A percentile compares a stretch with the other conserved stretches of the same genome.
phyloP scores from a whole-genome alignment of 805 yeast genomes.

The Saturnispora dispora region DNA sequence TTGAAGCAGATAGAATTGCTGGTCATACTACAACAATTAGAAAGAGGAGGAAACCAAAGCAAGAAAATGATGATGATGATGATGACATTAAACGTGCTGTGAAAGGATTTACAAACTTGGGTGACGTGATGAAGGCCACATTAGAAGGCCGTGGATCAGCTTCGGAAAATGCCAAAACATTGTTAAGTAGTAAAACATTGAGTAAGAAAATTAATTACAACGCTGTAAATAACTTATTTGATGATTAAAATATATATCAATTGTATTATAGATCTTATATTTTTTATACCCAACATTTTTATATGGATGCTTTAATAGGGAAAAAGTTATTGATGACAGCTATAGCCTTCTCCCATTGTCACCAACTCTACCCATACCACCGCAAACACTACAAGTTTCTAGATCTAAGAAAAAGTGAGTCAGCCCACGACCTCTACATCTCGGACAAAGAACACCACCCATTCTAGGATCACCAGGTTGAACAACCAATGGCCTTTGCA shows the following conservation, averaged over 20 bases:
- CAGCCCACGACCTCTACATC: conserved; percentile 60
- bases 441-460: conserved; percentile 69
- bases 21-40: conserved; percentile 57
- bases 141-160: conserved; percentile 48
- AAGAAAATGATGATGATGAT: conserved; percentile 17
- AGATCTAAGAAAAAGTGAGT: conserved; percentile 48
- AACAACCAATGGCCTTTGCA: conserved; percentile 35
- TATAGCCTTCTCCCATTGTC: conserved; percentile 12
- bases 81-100: conserved; percentile 24
- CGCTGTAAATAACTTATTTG: conserved; percentile 53
- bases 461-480: conserved; percentile 69
- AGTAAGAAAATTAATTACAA: conserved; percentile 88
- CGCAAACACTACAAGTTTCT: conserved; percentile 54
- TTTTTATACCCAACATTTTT: neutral
- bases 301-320: neutral
- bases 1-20: conserved; percentile 77
- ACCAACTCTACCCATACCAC: conserved; percentile 54
- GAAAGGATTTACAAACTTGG: conserved; percentile 14
- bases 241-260: conserved; percentile 13
- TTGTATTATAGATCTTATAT: neutral
- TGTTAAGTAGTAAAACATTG: conserved; percentile 66
- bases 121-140: conserved; percentile 31
- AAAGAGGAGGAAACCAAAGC: conserved; percentile 34
- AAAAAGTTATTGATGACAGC: neutral
- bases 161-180: conserved; percentile 68